Evolutionary conservation across 495 filamentous ascomycete species (phyloP), one percentile per base, ranked within the genome.

Genomic region (Polyplosphaeria fusca): DNA sequence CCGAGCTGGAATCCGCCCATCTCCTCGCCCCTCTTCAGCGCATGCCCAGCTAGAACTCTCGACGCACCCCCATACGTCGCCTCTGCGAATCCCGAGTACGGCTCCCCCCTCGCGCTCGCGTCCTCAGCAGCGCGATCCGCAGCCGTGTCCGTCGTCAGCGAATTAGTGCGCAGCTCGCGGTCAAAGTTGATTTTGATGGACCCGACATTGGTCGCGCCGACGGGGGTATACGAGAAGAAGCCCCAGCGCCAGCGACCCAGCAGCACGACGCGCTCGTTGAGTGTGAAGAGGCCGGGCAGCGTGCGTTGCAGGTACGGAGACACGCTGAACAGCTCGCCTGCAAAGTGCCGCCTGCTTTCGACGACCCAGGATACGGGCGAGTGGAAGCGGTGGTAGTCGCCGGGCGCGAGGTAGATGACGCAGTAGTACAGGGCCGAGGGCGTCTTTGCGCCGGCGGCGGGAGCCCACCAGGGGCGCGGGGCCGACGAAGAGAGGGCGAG

Each of bases 341-440:
- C 91, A 71, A 99, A 99, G 71, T 99, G 93, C 3, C 93, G 84
- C 11, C 93, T 83, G 63, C 80, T 82, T 71, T 95, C 87, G 28
- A 88, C 91, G 1, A 99, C 93, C 93, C 93, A 99, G 52, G 86
- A 85, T 2, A 87, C 83, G 0, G 93, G 93, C 2, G 87, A 93
- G 73, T 99, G 93, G 78, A 97, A 99, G 45, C 91, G 88, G 73
- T 99, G 93, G 75, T 99, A 99, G 72, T 99, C 93, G 23, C 93
- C 93, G 0, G 93, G 93, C 0, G 93, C 93, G n/a, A 99, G 82
- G 73, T 99, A 99, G 65, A 99, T 83, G 51, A 99, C 93, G 41
- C 85, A 83, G 69, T 96, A 99, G 77, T 90, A 95, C 23, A 98
- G 81, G n/a, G 82, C 78, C 24, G 80, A 83, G 14, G 78, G 77